Percentiles rank a stretch among this genome's conserved stretches.
Evolutionary conservation across 2,329 filamentous ascomycete genomes (phyloP).

Genomic region (Colletotrichum tropicicola): DNA sequence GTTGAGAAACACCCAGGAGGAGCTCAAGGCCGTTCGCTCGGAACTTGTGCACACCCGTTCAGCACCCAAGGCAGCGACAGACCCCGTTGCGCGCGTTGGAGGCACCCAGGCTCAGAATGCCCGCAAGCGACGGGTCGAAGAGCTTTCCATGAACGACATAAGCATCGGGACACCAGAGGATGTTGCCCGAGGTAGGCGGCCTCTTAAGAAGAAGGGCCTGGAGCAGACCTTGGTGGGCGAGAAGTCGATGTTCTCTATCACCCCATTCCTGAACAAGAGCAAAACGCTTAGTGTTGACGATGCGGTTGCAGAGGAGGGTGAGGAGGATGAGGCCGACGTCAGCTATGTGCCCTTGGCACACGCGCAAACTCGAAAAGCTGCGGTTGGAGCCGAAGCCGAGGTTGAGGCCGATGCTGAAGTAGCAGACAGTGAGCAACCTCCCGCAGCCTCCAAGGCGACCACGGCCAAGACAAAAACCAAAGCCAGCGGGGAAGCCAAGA

Average conservation of each 20-base stretch:
- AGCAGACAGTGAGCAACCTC: not conserved
- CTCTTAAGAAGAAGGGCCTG: constrained; percentile 64
- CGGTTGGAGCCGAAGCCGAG: constrained; percentile 19
- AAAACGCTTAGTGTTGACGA: constrained; percentile 56
- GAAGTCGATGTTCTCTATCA: constrained; percentile 93
- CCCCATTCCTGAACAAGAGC: constrained; percentile 86
- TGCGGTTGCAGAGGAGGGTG: constrained; percentile 42
- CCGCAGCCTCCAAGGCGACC: constrained; percentile 32
- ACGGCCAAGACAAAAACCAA: constrained; percentile 35
- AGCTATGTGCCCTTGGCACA: constrained; percentile 28
- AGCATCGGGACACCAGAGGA: constrained; percentile 57
- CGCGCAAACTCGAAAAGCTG: constrained; percentile 1
- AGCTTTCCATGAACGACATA: constrained; percentile 54
- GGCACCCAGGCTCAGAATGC: constrained; percentile 41
- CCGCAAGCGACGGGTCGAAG: constrained; percentile 57
- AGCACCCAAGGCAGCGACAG: constrained; percentile 31
- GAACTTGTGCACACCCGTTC: constrained; percentile 46
- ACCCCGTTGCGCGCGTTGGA: not conserved
- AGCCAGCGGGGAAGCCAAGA: constrained; percentile 33
- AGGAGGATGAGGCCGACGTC: constrained; percentile 37
- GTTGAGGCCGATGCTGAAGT: not conserved
- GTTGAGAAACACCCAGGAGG: constrained; percentile 73
- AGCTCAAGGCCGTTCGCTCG: constrained; percentile 68
- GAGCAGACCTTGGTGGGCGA: constrained; percentile 75
- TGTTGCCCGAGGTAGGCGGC: constrained; percentile 49